Base-by-base conservation (phyloP, 768 basidiomycete species). In the Leucosporidium yakuticum region DNA sequence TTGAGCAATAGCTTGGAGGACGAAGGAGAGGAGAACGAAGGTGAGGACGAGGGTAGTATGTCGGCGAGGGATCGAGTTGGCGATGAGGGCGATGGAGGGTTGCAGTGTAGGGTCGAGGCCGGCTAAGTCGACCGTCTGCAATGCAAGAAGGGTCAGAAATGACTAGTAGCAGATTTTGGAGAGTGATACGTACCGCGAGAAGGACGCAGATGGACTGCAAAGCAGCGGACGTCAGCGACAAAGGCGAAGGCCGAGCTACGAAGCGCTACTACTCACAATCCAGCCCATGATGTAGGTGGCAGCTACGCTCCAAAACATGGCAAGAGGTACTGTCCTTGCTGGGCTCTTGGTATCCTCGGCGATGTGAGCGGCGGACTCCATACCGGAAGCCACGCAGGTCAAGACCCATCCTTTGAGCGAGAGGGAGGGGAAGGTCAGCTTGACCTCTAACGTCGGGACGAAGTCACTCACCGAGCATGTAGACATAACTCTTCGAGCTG, bases 321-420 rank as follows among this genome's bases (percentile, higher is more conserved):
- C 80, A 27, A 79, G 73, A 17, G 80, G 80, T 0, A 81, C 80
- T 32, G 78, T 78, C 39, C 79, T 48, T 1, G 78, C 73, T 6
- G 80, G 80, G 39, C 75, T 74, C 65, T 78, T 77, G 19, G 80
- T 80, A 60, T 81, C 80, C 67, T 81, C 80, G 0, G 80, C 78
- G 68, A 81, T 77, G 65, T 81, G 80, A 6, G 79, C 78, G 32
- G 77, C 77, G 2, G 79, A 79, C 67, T 81, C 80, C 70, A 78
- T 68, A 2, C 80, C 80, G 27, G 77, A 78, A 5, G 79, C 79
- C 34, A 81, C 77, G 27, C 77, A 79, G 19, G 76, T 77, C 60
- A 77, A 74, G 32, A 76, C 74, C 79, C 79, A 79, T 0, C 74
- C 50, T 62, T 31, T 7, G 2, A 5, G 25, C 7, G 20, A 15